Evolutionary conservation across 768 basidiomycete genomes (phyloP).

Genomic region (Leccinum longicurvipes): DNA sequence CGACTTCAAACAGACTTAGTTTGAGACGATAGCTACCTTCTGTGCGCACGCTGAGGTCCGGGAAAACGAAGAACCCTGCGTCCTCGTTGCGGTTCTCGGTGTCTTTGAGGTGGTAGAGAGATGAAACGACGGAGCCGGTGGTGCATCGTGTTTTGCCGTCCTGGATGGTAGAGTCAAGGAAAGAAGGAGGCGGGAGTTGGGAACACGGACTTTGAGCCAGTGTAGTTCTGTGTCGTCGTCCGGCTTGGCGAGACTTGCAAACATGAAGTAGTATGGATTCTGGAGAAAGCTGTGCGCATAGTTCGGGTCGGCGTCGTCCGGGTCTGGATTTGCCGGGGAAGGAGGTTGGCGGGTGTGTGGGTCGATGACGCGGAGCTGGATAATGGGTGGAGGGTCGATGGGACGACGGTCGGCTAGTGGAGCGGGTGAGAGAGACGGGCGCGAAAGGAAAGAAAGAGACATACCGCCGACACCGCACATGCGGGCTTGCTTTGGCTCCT

Average conservation of each 20-base stretch:
- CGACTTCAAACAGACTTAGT: constrained; percentile 83
- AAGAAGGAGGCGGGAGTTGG: not conserved
- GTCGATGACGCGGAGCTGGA: constrained; percentile 89
- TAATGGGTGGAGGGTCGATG: constrained; percentile 94
- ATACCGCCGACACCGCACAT: constrained; percentile 90
- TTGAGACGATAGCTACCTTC: constrained; percentile 83
- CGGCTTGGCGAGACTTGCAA: constrained; percentile 83
- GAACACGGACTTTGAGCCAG: constrained; percentile 62
- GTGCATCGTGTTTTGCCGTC: constrained; percentile 91
- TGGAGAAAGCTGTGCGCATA: constrained; percentile 69
- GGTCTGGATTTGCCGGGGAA: constrained; percentile 25
- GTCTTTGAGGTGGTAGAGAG: constrained; percentile 87
- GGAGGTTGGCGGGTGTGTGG: constrained; percentile 39
- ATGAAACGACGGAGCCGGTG: constrained; percentile 87
- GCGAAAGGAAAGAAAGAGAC: constrained; percentile 36
- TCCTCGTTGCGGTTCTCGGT: constrained; percentile 58
- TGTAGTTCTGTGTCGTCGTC: constrained; percentile 89
- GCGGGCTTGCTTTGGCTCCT: constrained; percentile 88
- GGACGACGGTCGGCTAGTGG: constrained; percentile 86
- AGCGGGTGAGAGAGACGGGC: not conserved
- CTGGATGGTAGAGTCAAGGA: constrained; percentile 33
- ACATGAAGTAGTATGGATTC: constrained; percentile 96
- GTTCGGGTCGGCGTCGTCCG: constrained; percentile 33
- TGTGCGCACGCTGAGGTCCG: constrained; percentile 87
- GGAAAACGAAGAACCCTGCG: constrained; percentile 95